Conservation (phyloP, 345 rosid genomes). For the Odontarrhena argentea region DNA sequence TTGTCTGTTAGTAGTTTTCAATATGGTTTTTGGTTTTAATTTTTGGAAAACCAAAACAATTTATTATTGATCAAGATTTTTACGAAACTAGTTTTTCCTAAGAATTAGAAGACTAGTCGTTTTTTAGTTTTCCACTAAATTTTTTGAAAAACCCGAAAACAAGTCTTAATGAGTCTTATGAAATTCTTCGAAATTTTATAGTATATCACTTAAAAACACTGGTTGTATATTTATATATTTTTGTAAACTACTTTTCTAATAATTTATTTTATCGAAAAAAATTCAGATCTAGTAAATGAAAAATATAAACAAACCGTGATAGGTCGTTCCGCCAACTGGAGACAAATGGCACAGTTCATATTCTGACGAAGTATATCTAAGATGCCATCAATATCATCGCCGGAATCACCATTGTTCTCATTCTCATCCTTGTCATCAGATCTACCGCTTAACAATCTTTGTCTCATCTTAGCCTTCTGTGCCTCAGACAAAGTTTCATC, state of each 20-base stretch:
- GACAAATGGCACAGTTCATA: conserved; percentile 61
- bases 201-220: too few relatives aligned
- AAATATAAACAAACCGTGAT: conserved; percentile 55
- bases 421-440: conserved; percentile 4
- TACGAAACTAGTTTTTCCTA: too few relatives aligned
- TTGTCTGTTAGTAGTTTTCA: too few relatives aligned
- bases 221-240: too few relatives aligned
- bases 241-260: background rate
- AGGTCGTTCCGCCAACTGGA: conserved; percentile 67
- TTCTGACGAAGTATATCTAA: conserved; percentile 42
- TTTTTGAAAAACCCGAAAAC: too few relatives aligned
- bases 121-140: too few relatives aligned
- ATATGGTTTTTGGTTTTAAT: too few relatives aligned
- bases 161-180: too few relatives aligned
- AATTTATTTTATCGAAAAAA: background rate
- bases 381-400: conserved; percentile 25
- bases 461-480: conserved; percentile 55
- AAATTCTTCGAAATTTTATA: too few relatives aligned
- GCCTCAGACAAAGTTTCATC: conserved; percentile 47
- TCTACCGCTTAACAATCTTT: conserved; percentile 48
- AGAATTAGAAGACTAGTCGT: too few relatives aligned
- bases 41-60: too few relatives aligned
- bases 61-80: too few relatives aligned
- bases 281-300: background rate
- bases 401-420: background rate